Evolutionary conservation across 768 basidiomycete genomes (phyloP).

Genomic region (Lyophyllum shimeji): DNA sequence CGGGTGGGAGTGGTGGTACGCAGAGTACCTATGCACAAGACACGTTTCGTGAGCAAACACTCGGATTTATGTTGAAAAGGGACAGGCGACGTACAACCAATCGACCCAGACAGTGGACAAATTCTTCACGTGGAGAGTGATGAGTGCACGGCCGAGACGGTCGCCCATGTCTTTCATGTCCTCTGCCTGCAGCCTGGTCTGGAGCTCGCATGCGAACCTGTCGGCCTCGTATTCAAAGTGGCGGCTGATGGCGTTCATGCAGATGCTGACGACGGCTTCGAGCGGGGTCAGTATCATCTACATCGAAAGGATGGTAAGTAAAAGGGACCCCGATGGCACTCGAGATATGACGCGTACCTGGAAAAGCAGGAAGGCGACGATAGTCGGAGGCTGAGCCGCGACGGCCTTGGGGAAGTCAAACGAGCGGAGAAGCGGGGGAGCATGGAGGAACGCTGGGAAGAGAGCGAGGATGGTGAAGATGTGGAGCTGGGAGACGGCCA

Average conservation of each 20-base stretch:
- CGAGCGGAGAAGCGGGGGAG: slow-evolving; percentile 73
- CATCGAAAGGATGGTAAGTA: not conserved
- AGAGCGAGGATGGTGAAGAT: slow-evolving; percentile 82
- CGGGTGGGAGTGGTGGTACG: slow-evolving; percentile 95
- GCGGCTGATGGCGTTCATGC: slow-evolving; percentile 80
- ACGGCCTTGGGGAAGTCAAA: slow-evolving; percentile 77
- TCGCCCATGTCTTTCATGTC: slow-evolving; percentile 86
- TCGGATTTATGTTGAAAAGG: slow-evolving; percentile 2
- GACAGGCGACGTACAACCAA: slow-evolving; percentile 63
- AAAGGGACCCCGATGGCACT: not conserved
- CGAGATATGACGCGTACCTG: slow-evolving; percentile 43
- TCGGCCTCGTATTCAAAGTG: slow-evolving; percentile 95
- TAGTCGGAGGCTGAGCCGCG: slow-evolving; percentile 69
- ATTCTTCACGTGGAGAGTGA: slow-evolving; percentile 89
- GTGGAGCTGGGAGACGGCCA: slow-evolving; percentile 84
- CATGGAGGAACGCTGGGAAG: slow-evolving; percentile 88
- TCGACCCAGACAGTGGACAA: slow-evolving; percentile 93
- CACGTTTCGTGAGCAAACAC: slow-evolving; percentile 3
- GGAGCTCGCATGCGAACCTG: slow-evolving; percentile 76
- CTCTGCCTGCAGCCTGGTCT: slow-evolving; percentile 45
- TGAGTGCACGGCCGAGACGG: slow-evolving; percentile 77
- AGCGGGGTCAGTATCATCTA: slow-evolving; percentile 82
- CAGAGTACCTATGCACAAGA: slow-evolving; percentile 66
- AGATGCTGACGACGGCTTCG: slow-evolving; percentile 69
- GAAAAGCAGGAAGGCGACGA: slow-evolving; percentile 86